Base-by-base conservation (phyloP, 1,284 basidiomycete genomes). In the Fomitopsis schrenkii region DNA sequence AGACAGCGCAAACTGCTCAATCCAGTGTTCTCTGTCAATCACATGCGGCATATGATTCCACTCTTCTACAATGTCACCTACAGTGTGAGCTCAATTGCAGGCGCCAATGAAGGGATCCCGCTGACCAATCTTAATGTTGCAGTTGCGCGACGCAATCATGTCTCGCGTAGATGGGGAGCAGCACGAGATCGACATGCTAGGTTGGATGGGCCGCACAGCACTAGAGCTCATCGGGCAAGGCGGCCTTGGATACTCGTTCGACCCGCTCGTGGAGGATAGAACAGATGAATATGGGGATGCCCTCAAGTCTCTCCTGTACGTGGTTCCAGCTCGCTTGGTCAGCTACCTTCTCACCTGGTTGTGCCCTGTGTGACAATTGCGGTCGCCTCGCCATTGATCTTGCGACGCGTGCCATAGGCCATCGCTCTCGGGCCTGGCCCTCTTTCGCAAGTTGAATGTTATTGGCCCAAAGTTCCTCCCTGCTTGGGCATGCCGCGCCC, bases 151-250 rank as follows among this genome's bases (percentile, higher is more conserved):
- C 17, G 68, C 66, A 2, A 63, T 73, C 28, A 59, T 46, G n/a
- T 50, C 28, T n/a, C 65, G 61, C 30, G 63, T 67, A 42, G 28
- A 30, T 1, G 45, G 35, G 33, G 69, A 66, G 22, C 60, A 64
- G 4, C 59, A 61, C 19, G 71, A 71, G 45, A 59, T 77, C 42
- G 71, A 77, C 59, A 62, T 78, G 45, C 61, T 73, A 15, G 56
- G 63, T 19, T 76, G 75, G 72, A 72, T 73, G 69, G 70, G 67
- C 15, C 71, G 74, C 56, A 69, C 72, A 12, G 72, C 76, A 10
- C 68, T 78, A n/a, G 76, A 78, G 63, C 66, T 74, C 14, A 68
- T 78, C 59, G 74, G 75, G 4, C 75, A 76, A 59, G 75, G 70
- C 9, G 75, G 75, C 0, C 67, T 78, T 8, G 76, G 75, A 2